A percentile compares a stretch with the other conserved stretches of the same genome.
Evolutionary conservation across 352 stramenopile genomes (phyloP).

Genomic region (Aphanomyces cochlioides): DNA sequence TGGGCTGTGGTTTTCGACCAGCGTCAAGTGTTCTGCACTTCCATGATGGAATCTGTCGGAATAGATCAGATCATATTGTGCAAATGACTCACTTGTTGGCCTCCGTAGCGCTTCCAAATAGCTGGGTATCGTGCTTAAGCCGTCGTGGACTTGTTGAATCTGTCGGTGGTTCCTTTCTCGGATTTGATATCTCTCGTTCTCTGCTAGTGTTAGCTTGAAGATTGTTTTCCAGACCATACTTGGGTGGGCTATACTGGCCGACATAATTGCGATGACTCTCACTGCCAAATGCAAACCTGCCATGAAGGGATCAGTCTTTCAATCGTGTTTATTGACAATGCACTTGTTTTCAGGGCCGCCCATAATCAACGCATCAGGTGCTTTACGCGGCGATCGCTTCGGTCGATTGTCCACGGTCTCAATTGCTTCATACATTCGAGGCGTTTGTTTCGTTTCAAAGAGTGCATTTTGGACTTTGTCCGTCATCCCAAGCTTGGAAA

Average conservation of each 20-base stretch:
- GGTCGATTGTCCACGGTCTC: not conserved
- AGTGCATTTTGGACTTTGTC: conserved; percentile 19
- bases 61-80: not conserved
- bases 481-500: conserved; percentile 20
- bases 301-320: not conserved
- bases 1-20: conserved; percentile 13
- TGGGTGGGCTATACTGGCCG: conserved; percentile 13
- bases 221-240: conserved; percentile 4
- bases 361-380: conserved; percentile 14
- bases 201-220: not conserved
- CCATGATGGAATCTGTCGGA: conserved; percentile 11
- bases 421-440: not conserved
- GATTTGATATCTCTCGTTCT: conserved; percentile 24
- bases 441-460: not conserved
- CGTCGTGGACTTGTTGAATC: not conserved
- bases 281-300: conserved; percentile 26
- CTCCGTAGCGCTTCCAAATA: conserved; percentile 24
- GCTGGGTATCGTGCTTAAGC: conserved; percentile 17
- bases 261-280: conserved; percentile 21
- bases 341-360: conserved; percentile 21
- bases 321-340: not conserved
- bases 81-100: conserved; percentile 21
- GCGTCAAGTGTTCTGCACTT: not conserved
- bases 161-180: not conserved
- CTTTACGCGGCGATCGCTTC: conserved; percentile 9